Conservation (phyloP, 305 asterid genomes). For the Galium porrigens region DNA sequence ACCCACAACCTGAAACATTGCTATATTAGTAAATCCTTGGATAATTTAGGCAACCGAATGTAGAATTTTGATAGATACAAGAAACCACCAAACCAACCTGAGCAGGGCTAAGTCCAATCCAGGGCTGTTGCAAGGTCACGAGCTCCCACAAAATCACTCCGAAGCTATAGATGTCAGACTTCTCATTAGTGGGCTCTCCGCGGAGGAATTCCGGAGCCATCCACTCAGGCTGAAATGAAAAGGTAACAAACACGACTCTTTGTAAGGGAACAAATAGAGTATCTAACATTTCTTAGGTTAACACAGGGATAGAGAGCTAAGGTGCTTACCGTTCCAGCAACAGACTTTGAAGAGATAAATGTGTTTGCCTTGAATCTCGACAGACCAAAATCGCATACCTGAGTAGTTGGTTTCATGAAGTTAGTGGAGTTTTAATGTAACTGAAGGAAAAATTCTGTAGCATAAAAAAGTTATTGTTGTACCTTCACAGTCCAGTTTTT, state of each 20-base stretch:
- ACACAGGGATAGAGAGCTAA: slow-evolving; percentile 9
- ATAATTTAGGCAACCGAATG: background rate
- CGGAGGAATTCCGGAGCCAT: slow-evolving; percentile 95
- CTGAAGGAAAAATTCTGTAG: background rate
- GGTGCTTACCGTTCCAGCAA: slow-evolving; percentile 74
- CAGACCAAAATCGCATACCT: slow-evolving; percentile 91
- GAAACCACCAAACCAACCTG: slow-evolving; percentile 39
- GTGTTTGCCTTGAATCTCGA: slow-evolving; percentile 89
- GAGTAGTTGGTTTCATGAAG: slow-evolving; percentile 5
- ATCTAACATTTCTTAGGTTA: background rate
- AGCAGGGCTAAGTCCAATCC: slow-evolving; percentile 83
- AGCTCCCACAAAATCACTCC: slow-evolving; percentile 91
- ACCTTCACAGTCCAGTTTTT: slow-evolving; percentile 89
- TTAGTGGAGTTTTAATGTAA: slow-evolving; percentile 9
- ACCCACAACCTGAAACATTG: slow-evolving; percentile 60
- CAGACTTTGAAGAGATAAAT: slow-evolving; percentile 72
- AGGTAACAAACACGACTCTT: background rate
- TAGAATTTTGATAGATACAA: background rate
- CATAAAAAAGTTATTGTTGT: slow-evolving; percentile 11
- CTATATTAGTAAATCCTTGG: background rate
- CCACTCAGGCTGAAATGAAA: slow-evolving; percentile 82
- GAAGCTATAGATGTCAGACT: slow-evolving; percentile 72
- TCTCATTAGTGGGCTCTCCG: slow-evolving; percentile 83
- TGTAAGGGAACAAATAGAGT: background rate
- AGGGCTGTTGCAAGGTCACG: slow-evolving; percentile 76